Conservation (phyloP, 805 yeast species). For the Monosporozyma aerobia region DNA sequence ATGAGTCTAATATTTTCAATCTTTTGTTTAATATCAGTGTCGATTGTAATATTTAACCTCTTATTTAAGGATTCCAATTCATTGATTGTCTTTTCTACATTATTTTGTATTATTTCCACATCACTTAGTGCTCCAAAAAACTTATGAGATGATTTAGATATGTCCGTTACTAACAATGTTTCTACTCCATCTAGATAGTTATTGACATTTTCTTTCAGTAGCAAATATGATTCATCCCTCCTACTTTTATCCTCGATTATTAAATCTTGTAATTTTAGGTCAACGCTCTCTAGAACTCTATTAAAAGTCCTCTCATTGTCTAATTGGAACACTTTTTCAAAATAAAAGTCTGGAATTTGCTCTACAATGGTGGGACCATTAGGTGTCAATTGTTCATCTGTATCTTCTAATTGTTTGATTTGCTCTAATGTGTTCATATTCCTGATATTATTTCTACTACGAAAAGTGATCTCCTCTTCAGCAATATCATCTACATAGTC, state of each 20-base stretch:
- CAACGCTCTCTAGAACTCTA: slow-evolving; percentile 55
- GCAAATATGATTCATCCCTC: slow-evolving; percentile 41
- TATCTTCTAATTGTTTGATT: slow-evolving; percentile 28
- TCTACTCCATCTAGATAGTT: slow-evolving; percentile 82
- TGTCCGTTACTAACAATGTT: slow-evolving; percentile 67
- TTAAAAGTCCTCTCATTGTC: slow-evolving; percentile 85
- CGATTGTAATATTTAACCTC: slow-evolving; percentile 39
- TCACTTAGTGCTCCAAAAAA: slow-evolving; percentile 82
- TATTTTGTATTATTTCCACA: slow-evolving; percentile 51
- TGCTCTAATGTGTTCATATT: slow-evolving; percentile 30
- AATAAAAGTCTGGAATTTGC: slow-evolving; percentile 53
- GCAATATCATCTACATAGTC: slow-evolving; percentile 37
- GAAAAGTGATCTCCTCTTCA: slow-evolving; percentile 38
- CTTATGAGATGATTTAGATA: slow-evolving; percentile 73
- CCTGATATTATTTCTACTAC: slow-evolving; percentile 36
- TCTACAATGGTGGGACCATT: neutral
- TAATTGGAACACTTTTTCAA: slow-evolving; percentile 58
- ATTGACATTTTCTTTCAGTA: slow-evolving; percentile 69
- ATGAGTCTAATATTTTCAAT: slow-evolving; percentile 41
- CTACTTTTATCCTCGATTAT: slow-evolving; percentile 22
- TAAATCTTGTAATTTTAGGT: slow-evolving; percentile 30
- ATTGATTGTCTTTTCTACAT: slow-evolving; percentile 43
- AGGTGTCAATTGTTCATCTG: slow-evolving; percentile 13
- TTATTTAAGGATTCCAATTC: slow-evolving; percentile 39
- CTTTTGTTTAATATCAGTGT: slow-evolving; percentile 42